Conservation (phyloP, 768 basidiomycete species). For the Mycena vulgaris region DNA sequence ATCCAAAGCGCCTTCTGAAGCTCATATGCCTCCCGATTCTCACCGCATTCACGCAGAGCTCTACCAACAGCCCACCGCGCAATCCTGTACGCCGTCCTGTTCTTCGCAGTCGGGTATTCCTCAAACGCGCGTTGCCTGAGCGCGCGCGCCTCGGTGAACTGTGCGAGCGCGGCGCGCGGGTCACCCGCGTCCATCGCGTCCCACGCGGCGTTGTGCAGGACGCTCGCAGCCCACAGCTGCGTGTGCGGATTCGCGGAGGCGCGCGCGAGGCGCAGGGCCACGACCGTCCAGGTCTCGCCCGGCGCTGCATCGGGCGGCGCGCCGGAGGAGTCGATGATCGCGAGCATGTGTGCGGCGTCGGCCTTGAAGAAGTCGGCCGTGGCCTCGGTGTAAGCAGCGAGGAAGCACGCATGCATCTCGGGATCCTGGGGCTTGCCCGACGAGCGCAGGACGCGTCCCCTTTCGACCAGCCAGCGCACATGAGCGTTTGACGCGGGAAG, state of each 20-base stretch:
- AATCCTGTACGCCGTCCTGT: slow-evolving; percentile 19
- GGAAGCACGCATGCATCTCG: slow-evolving; percentile 32
- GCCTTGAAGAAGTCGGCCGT: slow-evolving; percentile 34
- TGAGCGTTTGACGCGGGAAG: slow-evolving; percentile 18
- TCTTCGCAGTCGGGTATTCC: slow-evolving; percentile 8
- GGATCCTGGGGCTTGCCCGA: slow-evolving; percentile 29
- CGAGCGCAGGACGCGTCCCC: slow-evolving; percentile 34
- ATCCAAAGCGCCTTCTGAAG: slow-evolving; percentile 21
- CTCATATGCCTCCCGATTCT: slow-evolving; percentile 30
- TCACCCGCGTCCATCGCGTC: slow-evolving; percentile 25
- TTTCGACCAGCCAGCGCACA: slow-evolving; percentile 34
- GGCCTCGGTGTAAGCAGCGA: slow-evolving; percentile 34
- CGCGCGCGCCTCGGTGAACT: slow-evolving; percentile 27
- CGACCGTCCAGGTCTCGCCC: slow-evolving; percentile 24
- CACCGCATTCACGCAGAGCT: slow-evolving; percentile 29
- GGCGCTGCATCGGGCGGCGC: slow-evolving; percentile 2
- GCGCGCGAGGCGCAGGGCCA: slow-evolving; percentile 19
- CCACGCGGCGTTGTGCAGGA: slow-evolving; percentile 31
- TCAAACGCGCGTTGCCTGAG: slow-evolving; percentile 28
- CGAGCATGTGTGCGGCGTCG: slow-evolving; percentile 37
- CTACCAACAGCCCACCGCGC: slow-evolving; percentile 29
- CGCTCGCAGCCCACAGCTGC: slow-evolving; percentile 31
- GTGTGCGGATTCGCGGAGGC: slow-evolving; percentile 18
- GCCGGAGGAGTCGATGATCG: slow-evolving; percentile 25
- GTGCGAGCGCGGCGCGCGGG: slow-evolving; percentile 23